A percentile compares a stretch with the other conserved stretches of the same genome.
These are phyloP conservation scores for Mycena epipterygia DNA, from an alignment of 768 basidiomycete genomes.

Conservation along the genomic window DNA sequence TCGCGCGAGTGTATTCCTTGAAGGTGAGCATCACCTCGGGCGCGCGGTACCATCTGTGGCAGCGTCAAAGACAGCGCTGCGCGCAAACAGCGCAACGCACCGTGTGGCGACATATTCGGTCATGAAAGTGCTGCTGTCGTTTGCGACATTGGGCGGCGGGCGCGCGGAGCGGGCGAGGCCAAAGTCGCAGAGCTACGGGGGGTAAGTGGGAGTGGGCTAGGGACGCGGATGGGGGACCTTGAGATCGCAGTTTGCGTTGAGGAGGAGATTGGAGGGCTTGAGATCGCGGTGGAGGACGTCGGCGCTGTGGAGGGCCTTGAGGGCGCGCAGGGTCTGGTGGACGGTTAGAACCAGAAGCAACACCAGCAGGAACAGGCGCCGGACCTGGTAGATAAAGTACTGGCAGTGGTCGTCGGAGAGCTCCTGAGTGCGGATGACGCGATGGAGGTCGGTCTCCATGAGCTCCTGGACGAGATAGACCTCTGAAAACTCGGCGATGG, in stretches of 20 bases:
- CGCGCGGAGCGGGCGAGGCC: conserved; percentile 86
- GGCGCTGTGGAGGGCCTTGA: conserved; percentile 96
- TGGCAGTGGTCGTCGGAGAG: conserved; percentile 96
- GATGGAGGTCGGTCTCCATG: conserved; percentile 95
- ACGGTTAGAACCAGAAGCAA: conserved; percentile 21
- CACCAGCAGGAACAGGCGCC: conserved; percentile 34
- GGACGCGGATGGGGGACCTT: conserved; percentile 65
- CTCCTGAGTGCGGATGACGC: conserved; percentile 95
- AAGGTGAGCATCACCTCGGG: conserved; percentile 99
- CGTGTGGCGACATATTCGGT: conserved; percentile 97
- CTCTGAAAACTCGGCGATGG: conserved; percentile 85
- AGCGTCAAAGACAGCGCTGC: neutral
- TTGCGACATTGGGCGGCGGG: conserved; percentile 78
- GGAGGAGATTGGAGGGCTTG: conserved; percentile 94
- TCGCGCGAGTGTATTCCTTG: conserved; percentile 60
- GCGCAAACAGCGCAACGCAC: conserved; percentile 48
- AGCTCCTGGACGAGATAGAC: conserved; percentile 82
- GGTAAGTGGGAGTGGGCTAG: neutral
- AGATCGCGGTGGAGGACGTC: conserved; percentile 96
- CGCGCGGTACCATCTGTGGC: conserved; percentile 91
- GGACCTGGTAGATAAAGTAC: conserved; percentile 96
- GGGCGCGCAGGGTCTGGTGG: conserved; percentile 83
- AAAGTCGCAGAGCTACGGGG: conserved; percentile 82
- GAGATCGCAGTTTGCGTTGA: conserved; percentile 97
- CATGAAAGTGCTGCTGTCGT: conserved; percentile 86